Percentiles rank a stretch among this genome's conserved stretches.
Evolutionary conservation across 2,329 filamentous ascomycete genomes (phyloP).

Genomic region (Epichloe aotearoae): DNA sequence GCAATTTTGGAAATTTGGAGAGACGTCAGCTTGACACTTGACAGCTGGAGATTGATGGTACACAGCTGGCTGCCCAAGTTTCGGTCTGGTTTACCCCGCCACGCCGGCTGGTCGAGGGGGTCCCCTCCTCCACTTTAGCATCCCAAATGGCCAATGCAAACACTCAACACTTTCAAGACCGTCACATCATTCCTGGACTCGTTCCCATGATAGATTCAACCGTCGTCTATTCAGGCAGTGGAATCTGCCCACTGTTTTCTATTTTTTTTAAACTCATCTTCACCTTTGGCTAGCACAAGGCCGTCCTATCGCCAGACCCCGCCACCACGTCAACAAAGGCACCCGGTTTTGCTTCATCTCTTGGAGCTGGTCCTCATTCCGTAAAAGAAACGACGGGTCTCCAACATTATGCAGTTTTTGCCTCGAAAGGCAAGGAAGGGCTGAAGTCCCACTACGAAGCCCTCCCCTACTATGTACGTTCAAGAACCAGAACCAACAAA

Average conservation of each 20-base stretch:
- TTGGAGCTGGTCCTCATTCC: slow-evolving; percentile 13
- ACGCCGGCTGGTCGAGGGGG: not conserved
- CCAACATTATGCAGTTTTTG: slow-evolving; percentile 9
- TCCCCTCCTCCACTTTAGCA: not conserved
- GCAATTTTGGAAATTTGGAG: not conserved
- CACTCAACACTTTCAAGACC: no score
- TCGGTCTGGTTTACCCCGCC: slow-evolving; percentile 1
- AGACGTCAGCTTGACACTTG: not conserved
- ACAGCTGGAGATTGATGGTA: not conserved
- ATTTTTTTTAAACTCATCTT: slow-evolving; percentile 6
- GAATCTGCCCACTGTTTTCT: not conserved
- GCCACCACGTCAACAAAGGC: slow-evolving; percentile 17
- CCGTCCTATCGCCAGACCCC: slow-evolving; percentile 15
- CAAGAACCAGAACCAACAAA: slow-evolving; percentile 19
- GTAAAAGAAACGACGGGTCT: slow-evolving; percentile 11
- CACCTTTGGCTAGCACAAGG: slow-evolving; percentile 20
- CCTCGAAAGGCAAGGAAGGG: not conserved
- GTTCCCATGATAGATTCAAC: slow-evolving; percentile 32
- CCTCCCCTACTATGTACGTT: slow-evolving; percentile 9
- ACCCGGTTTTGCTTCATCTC: slow-evolving; percentile 4
- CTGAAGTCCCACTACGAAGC: not conserved
- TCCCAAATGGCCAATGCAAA: no score
- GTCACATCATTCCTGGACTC: no score
- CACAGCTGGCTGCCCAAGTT: not conserved
- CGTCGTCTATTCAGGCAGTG: slow-evolving; percentile 29